These are phyloP conservation scores for Anaeramoeba flamelloides DNA, from an alignment of 78 protist genomes.

Conservation along the genomic window DNA sequence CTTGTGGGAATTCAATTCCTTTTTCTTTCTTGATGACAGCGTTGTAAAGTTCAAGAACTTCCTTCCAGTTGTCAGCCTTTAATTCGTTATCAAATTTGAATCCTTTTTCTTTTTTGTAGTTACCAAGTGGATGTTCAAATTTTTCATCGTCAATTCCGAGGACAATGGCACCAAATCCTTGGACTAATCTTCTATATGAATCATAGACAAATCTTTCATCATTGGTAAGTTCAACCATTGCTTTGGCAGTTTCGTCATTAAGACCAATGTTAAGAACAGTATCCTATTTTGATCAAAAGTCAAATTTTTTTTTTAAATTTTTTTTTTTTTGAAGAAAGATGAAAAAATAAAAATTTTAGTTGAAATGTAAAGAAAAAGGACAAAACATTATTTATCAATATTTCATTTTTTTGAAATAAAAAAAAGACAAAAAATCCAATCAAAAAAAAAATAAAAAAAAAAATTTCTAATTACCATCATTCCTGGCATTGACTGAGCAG, in stretches of 20 bases:
- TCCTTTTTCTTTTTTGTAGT: slow-evolving; percentile 10
- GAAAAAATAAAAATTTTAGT: too few relatives aligned
- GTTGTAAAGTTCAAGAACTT: slow-evolving; percentile 13
- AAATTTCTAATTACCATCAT: too few relatives aligned
- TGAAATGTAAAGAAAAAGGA: too few relatives aligned
- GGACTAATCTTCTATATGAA: slow-evolving; percentile 53
- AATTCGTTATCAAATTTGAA: slow-evolving; percentile 25
- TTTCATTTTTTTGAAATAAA: too few relatives aligned
- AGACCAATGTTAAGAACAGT: slow-evolving; percentile 62
- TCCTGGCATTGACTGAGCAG: slow-evolving; percentile 32
- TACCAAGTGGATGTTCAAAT: slow-evolving; percentile 30
- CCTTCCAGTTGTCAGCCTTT: slow-evolving; percentile 29
- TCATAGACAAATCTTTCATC: slow-evolving; percentile 54
- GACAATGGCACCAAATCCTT: slow-evolving; percentile 48
- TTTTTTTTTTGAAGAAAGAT: too few relatives aligned
- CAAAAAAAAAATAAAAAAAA: too few relatives aligned
- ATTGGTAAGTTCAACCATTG: slow-evolving; percentile 13
- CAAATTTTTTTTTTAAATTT: too few relatives aligned
- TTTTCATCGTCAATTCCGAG: slow-evolving; percentile 12
- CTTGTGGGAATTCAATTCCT: slow-evolving; percentile 40
- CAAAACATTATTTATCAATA: too few relatives aligned
- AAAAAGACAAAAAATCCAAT: too few relatives aligned
- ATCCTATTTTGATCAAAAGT: too few relatives aligned
- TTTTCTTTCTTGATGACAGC: neutral
- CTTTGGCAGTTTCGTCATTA: slow-evolving; percentile 25